These are phyloP conservation scores for Trichoderma harzianum DNA, from an alignment of 2,329 filamentous ascomycete genomes.

Conservation along the genomic window DNA sequence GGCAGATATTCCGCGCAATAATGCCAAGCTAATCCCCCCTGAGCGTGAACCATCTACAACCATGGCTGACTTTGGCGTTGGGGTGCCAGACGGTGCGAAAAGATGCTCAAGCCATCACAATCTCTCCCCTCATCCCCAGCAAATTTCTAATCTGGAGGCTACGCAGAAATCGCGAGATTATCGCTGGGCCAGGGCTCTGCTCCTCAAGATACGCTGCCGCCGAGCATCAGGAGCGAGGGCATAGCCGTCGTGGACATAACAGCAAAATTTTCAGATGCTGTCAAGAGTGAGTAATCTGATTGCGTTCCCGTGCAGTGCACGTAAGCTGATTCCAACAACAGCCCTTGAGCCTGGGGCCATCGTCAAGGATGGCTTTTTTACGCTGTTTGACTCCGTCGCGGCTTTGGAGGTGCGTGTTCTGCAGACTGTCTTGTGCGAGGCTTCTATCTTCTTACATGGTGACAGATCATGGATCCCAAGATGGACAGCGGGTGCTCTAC, in stretches of 20 bases:
- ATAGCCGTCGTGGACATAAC: constrained; percentile 59
- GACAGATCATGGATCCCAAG: constrained; percentile 95
- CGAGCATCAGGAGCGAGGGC: constrained; percentile 44
- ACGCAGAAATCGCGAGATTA: constrained; percentile 40
- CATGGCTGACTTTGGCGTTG: constrained; percentile 37
- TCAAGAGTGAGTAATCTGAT: constrained; percentile 43
- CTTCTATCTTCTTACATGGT: neutral
- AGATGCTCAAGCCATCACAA: constrained; percentile 18
- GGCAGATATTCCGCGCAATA: neutral
- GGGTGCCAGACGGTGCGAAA: constrained; percentile 35
- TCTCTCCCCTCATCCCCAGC: constrained; percentile 8
- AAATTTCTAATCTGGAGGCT: constrained; percentile 26
- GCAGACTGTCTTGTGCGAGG: neutral
- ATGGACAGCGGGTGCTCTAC: constrained; percentile 93
- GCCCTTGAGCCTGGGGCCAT: constrained; percentile 76
- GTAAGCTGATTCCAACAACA: constrained; percentile 33
- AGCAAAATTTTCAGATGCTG: constrained; percentile 50
- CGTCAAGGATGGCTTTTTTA: constrained; percentile 91
- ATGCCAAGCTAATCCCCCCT: neutral
- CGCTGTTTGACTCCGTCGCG: constrained; percentile 89
- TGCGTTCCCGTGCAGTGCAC: neutral
- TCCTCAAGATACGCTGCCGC: constrained; percentile 35
- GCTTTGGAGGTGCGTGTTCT: constrained; percentile 62
- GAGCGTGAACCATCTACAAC: constrained; percentile 12
- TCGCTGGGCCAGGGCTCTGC: constrained; percentile 37